phyloP scores from a whole-genome alignment of 257 asterid species.

The Solanum gandarillasii region DNA sequence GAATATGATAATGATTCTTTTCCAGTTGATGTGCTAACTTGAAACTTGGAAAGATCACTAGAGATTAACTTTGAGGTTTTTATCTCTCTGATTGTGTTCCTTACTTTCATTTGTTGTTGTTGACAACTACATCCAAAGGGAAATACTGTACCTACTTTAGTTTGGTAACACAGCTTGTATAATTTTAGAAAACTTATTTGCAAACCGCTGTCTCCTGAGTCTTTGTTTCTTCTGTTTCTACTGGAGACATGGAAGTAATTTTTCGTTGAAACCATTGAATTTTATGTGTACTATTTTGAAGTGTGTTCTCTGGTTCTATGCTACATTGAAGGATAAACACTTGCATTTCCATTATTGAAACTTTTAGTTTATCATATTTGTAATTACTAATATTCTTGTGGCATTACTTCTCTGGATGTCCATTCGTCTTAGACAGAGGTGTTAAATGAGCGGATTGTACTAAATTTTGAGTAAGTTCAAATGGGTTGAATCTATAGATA shows the following conservation, averaged over 20 bases:
- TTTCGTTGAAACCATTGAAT: background rate
- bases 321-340: background rate
- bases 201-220: background rate
- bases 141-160: background rate
- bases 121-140: background rate
- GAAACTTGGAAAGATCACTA: background rate
- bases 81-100: background rate
- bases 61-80: background rate
- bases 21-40: background rate
- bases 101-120: background rate
- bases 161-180: background rate
- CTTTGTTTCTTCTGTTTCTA: background rate
- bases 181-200: background rate
- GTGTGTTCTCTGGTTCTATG: background rate
- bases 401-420: background rate
- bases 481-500: background rate
- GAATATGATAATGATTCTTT: background rate
- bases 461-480: background rate
- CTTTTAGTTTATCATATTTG: background rate
- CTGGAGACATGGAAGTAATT: background rate
- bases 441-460: background rate
- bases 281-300: background rate
- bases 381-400: background rate
- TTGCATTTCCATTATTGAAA: background rate
- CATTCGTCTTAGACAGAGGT: background rate